phyloP scores from a whole-genome alignment of 2,329 filamentous ascomycete species.

The Trichoderma sp. region DNA sequence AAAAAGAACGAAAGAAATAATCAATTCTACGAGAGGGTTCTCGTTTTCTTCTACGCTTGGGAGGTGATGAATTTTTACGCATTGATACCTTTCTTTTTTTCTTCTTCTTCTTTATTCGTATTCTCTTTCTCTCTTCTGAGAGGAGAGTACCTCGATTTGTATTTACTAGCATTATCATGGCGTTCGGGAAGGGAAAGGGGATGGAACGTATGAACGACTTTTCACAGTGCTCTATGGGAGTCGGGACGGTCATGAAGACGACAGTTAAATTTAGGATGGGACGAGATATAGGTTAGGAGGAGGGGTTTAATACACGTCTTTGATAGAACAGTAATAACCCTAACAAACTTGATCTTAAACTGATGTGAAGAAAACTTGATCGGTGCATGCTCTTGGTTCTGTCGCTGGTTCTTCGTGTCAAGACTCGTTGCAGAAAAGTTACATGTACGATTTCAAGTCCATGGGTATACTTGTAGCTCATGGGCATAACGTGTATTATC shows the following conservation, averaged over 20 bases:
- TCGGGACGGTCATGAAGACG: constrained; percentile 10
- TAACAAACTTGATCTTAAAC: neutral
- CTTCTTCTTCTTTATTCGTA: neutral
- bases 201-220: neutral
- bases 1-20: neutral
- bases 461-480: neutral
- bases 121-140: neutral
- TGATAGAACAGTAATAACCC: constrained; percentile 12
- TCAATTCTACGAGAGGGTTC: neutral
- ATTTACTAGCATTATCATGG: constrained; percentile 15
- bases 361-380: neutral
- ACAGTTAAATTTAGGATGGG: neutral
- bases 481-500: neutral
- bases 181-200: neutral
- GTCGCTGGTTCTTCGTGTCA: neutral
- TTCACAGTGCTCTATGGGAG: constrained; percentile 10
- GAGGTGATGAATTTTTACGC: neutral
- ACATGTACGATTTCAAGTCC: neutral
- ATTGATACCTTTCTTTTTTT: constrained; percentile 15
- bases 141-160: neutral
- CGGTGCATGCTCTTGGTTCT: neutral
- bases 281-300: neutral
- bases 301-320: constrained; percentile 10
- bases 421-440: neutral
- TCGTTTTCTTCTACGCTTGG: neutral